Evolutionary conservation across 768 basidiomycete species (phyloP).

Genomic region (Termitomyces sp.): DNA sequence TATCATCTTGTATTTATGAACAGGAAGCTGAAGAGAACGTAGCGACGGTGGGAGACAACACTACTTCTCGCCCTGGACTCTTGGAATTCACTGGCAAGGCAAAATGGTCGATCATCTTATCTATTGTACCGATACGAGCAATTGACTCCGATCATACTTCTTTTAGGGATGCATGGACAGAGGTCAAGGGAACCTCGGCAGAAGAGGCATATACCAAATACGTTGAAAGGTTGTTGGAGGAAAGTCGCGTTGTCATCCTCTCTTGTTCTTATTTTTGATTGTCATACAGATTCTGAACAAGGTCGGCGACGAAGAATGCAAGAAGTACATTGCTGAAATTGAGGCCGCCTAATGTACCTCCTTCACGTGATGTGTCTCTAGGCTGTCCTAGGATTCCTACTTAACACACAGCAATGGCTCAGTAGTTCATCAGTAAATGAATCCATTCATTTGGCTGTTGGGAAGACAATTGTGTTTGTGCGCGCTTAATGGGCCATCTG

Average conservation of each 20-base stretch:
- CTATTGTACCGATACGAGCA: conserved; percentile 4
- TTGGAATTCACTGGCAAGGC: conserved; percentile 84
- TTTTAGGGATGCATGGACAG: conserved; percentile 82
- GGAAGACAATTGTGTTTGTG: neutral
- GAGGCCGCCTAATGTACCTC: conserved; percentile 35
- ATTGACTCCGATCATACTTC: neutral
- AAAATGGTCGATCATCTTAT: conserved; percentile 61
- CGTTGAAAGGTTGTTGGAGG: conserved; percentile 68
- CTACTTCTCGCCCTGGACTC: conserved; percentile 59
- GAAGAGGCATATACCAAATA: conserved; percentile 73
- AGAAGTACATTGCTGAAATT: conserved; percentile 54
- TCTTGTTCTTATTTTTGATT: neutral
- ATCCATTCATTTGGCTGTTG: neutral
- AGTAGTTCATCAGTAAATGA: neutral
- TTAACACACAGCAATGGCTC: conserved; percentile 4
- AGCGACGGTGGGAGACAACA: conserved; percentile 76
- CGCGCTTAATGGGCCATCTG: conserved; percentile 8
- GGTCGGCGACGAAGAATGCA: conserved; percentile 43
- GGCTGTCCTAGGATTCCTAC: neutral
- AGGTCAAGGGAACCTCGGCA: conserved; percentile 61
- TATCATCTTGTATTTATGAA: neutral
- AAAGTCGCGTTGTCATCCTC: conserved; percentile 22
- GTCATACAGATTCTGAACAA: conserved; percentile 49
- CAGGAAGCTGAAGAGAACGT: neutral
- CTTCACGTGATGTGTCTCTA: neutral